Evolutionary conservation across 78 protist species (phyloP), one percentile per base, ranked within the genome.

Genomic region (Isochrysis galbana): DNA sequence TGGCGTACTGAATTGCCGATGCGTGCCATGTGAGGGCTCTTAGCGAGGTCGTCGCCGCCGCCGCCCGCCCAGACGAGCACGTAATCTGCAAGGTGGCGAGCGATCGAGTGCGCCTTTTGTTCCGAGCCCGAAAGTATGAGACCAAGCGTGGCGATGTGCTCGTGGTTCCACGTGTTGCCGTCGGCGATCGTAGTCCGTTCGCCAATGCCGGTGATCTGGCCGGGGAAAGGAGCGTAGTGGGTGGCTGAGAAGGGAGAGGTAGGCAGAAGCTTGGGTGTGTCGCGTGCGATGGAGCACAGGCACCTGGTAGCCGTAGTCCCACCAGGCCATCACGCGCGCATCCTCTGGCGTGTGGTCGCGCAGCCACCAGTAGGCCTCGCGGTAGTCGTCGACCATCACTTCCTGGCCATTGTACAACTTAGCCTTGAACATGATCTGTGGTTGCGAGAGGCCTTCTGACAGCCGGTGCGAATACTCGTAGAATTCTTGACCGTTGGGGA

Each of bases 291-390:
- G 19, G 36, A 22, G 67, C 41, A 82, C 89, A 21, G 89, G 22
- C 41, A 82, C 45, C 34, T 82, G 92, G 91, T 70, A 70, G 80
- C 80, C 80, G 41, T 70, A 70, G 80, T 70, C 80, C 95, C 95
- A 94, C 95, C 95, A 94, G 41, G 93, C 44, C 92, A 94, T 48
- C 51, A 94, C 91, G 44, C 94, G 93, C 47, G 95, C 69, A 91
- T 94, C 92, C 36, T 14, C n/a, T 32, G 90, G 93, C 26, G 95
- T 94, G 82, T 84, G 80, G 89, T 91, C 70, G 39, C 91, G 69
- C 39, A 94, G 77, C 95, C 95, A 91, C 80, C 80, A 70, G 80
- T 70, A 70, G 7, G 80, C 80, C 67, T 84, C 89, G 70, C 89
- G 89, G 89, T 84, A 84, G 69, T 84, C 89, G 42, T 84, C 89